phyloP scores from a whole-genome alignment of 225 moss, liverwort and hornwort species.

The Pleurozium schreberi region DNA sequence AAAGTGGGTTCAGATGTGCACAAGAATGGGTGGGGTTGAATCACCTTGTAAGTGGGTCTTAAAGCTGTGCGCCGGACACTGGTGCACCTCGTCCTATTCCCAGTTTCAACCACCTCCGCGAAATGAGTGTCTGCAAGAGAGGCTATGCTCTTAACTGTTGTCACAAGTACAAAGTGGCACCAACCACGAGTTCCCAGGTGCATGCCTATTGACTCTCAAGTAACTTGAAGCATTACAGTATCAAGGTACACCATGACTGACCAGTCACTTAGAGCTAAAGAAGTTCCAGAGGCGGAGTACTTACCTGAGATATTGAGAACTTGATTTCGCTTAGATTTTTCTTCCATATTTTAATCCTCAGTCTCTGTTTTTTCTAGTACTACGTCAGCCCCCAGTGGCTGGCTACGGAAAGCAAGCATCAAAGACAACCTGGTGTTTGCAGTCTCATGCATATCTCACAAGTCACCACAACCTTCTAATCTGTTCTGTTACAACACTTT shows the following conservation, averaged over 20 bases:
- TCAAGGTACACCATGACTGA: not conserved
- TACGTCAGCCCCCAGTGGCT: not conserved
- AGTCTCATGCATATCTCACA: not conserved
- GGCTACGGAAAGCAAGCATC: not conserved
- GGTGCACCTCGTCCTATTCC: not conserved
- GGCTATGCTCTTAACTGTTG: not conserved
- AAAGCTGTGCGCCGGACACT: not conserved
- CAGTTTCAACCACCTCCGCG: constrained; percentile 6
- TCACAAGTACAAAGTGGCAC: not conserved
- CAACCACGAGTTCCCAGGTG: constrained; percentile 1
- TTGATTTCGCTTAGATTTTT: not conserved
- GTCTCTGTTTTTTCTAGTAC: not conserved
- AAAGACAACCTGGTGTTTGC: not conserved
- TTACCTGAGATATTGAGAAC: not conserved
- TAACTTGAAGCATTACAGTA: not conserved
- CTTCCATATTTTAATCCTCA: not conserved
- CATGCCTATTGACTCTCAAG: not conserved
- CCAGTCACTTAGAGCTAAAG: not conserved
- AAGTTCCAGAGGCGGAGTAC: not conserved
- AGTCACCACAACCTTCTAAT: constrained; percentile 8
- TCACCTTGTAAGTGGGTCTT: not conserved
- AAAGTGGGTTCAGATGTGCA: not conserved
- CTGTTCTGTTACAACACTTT: not conserved
- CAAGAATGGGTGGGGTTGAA: not conserved
- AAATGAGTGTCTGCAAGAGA: constrained; percentile 19